phyloP scores from a whole-genome alignment of 1,284 basidiomycete genomes.

The Pseudozyma sp. region DNA sequence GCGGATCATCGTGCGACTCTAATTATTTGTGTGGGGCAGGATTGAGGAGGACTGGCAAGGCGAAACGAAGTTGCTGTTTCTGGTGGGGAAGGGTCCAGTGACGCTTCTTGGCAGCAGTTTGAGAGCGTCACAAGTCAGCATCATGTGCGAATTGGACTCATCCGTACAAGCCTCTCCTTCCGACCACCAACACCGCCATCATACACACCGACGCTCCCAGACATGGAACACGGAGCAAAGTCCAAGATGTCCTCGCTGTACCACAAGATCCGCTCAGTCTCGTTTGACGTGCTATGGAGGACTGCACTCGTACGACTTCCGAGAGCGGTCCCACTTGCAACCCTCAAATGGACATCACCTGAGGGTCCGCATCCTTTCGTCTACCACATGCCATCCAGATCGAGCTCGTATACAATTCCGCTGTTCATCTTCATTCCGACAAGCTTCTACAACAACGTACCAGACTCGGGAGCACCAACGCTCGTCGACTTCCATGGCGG shows the following conservation, averaged over 20 bases:
- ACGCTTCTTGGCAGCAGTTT: constrained; percentile 2
- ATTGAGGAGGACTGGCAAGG: neutral
- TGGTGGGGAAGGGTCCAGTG: constrained; percentile 8
- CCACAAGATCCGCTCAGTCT: constrained; percentile 37
- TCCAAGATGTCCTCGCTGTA: constrained; percentile 35
- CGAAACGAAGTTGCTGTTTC: neutral
- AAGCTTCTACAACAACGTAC: constrained; percentile 15
- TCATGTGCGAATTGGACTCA: neutral
- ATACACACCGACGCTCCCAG: neutral
- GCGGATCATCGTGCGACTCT: neutral
- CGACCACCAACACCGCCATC: constrained; percentile 6
- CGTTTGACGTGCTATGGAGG: constrained; percentile 46
- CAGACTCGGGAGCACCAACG: constrained; percentile 31
- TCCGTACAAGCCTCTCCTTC: neutral
- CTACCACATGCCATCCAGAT: constrained; percentile 46
- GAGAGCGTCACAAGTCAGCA: neutral
- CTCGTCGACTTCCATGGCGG: constrained; percentile 61
- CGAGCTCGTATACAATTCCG: constrained; percentile 39
- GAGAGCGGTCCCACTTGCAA: constrained; percentile 38
- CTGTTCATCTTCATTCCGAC: constrained; percentile 54
- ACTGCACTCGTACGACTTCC: constrained; percentile 49
- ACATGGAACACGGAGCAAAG: neutral
- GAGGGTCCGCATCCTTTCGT: constrained; percentile 52
- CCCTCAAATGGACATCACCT: constrained; percentile 47
- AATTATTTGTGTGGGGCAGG: constrained; percentile 3